Percentiles rank a stretch among this genome's conserved stretches.
These are phyloP conservation scores for Scopulariopsis brevicaulis DNA, from an alignment of 2,329 filamentous ascomycete genomes.

Conservation along the genomic window DNA sequence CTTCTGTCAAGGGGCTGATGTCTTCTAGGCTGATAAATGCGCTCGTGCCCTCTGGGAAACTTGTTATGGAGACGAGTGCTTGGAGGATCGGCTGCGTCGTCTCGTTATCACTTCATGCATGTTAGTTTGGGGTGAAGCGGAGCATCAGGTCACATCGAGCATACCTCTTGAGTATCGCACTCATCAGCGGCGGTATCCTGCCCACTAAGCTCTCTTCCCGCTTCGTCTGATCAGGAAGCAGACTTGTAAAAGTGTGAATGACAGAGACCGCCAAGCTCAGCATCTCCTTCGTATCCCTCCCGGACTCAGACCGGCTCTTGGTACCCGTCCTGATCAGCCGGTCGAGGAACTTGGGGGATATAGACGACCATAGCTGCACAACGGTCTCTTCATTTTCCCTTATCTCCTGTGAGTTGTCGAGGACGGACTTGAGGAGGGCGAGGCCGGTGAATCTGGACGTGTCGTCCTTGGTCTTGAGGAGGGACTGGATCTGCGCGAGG, in stretches of 20 bases:
- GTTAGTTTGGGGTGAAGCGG: not conserved
- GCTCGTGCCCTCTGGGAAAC: slow-evolving; percentile 34
- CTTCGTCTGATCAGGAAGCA: slow-evolving; percentile 38
- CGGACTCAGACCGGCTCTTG: slow-evolving; percentile 14
- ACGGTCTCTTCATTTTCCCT: slow-evolving; percentile 33
- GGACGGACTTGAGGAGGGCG: slow-evolving; percentile 51
- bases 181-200: slow-evolving; percentile 41
- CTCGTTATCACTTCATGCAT: slow-evolving; percentile 31
- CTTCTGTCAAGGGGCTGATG: slow-evolving; percentile 42
- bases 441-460: slow-evolving; percentile 59
- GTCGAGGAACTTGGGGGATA: slow-evolving; percentile 53
- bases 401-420: slow-evolving; percentile 47
- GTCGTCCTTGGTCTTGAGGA: slow-evolving; percentile 51
- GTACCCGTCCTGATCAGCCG: slow-evolving; percentile 46
- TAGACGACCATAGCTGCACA: slow-evolving; percentile 42
- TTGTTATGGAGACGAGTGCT: slow-evolving; percentile 44
- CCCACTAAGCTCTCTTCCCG: slow-evolving; percentile 34
- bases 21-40: slow-evolving; percentile 37
- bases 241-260: slow-evolving; percentile 46
- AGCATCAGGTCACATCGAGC: slow-evolving; percentile 2
- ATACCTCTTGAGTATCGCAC: slow-evolving; percentile 42
- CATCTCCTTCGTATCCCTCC: slow-evolving; percentile 44
- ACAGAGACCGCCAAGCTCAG: slow-evolving; percentile 51
- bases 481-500: slow-evolving; percentile 37
- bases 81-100: slow-evolving; percentile 43